Conservation (phyloP, 2,329 filamentous ascomycete genomes). For the Nothopassalora personata region DNA sequence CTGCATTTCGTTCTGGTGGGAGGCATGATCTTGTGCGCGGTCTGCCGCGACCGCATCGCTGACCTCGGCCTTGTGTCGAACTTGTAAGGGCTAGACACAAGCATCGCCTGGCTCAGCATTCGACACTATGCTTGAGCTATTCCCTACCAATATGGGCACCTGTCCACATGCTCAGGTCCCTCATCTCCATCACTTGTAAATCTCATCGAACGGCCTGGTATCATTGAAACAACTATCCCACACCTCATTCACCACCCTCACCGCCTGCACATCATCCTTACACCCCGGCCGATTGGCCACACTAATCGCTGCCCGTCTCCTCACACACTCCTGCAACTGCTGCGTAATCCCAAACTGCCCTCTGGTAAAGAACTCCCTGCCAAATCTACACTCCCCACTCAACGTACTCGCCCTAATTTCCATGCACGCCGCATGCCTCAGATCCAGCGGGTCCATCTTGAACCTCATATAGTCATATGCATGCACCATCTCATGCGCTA, state of each 20-base stretch:
- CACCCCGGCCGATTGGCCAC: conserved; percentile 73
- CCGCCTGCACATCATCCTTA: conserved; percentile 79
- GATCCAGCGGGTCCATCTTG: conserved; percentile 76
- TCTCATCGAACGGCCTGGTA: conserved; percentile 92
- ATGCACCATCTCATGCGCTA: conserved; percentile 97
- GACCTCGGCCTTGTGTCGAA: too few relatives aligned
- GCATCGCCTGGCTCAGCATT: too few relatives aligned
- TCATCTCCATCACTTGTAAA: conserved; percentile 61
- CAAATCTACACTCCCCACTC: conserved; percentile 89
- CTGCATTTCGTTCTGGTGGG: too few relatives aligned
- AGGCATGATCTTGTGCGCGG: too few relatives aligned
- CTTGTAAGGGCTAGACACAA: too few relatives aligned
- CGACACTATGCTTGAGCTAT: too few relatives aligned
- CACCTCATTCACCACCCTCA: conserved; percentile 89
- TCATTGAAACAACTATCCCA: conserved; percentile 97
- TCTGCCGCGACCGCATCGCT: too few relatives aligned
- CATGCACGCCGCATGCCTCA: conserved; percentile 88
- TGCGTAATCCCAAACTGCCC: conserved; percentile 85
- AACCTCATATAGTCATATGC: conserved; percentile 90
- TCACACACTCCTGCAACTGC: conserved; percentile 90
- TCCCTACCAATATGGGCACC: too few relatives aligned
- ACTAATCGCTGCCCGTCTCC: conserved; percentile 71
- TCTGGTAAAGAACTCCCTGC: conserved; percentile 75
- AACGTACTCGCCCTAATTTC: conserved; percentile 95
- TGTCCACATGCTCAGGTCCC: too few relatives aligned